Conservation (phyloP, 108 stramenopile genomes). For the Cyclotella kingstonii region DNA sequence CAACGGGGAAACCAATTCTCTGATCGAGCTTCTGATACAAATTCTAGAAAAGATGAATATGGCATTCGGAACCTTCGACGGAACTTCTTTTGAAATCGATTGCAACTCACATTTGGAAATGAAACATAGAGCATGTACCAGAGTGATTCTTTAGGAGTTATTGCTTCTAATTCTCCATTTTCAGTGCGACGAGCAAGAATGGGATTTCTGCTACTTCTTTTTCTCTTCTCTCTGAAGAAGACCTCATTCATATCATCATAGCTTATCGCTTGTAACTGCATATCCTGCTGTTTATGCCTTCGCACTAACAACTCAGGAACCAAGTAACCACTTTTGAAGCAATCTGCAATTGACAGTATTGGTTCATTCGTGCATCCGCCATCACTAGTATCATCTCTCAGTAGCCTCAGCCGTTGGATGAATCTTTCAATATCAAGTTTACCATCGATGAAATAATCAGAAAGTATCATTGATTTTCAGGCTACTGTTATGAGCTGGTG, state of each 20-base stretch:
- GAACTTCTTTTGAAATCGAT: background rate
- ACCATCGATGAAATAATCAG: too few species aligned
- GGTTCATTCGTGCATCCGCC: too few species aligned
- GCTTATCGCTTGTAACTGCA: too few species aligned
- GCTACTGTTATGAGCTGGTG: too few species aligned
- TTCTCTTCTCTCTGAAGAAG: background rate
- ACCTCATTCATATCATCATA: background rate
- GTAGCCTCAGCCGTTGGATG: too few species aligned
- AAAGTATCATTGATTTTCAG: too few species aligned
- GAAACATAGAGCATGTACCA: conserved; percentile 1
- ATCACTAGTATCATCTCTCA: too few species aligned
- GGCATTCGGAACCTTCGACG: conserved; percentile 1
- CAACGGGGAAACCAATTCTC: conserved; percentile 4
- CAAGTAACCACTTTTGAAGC: too few species aligned
- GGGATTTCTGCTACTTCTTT: background rate
- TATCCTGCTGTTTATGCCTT: too few species aligned
- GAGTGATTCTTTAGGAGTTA: background rate
- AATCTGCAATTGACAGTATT: too few species aligned
- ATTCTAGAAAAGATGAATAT: background rate
- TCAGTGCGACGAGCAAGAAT: background rate
- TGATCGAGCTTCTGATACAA: background rate
- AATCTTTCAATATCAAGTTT: too few species aligned
- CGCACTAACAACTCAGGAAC: too few species aligned
- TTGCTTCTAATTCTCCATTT: conserved; percentile 2
- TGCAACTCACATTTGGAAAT: background rate